A percentile compares a stretch with the other conserved stretches of the same genome.
Conservation (phyloP, 1,139 yeast species). For the Entelexis paramagnoliae region DNA sequence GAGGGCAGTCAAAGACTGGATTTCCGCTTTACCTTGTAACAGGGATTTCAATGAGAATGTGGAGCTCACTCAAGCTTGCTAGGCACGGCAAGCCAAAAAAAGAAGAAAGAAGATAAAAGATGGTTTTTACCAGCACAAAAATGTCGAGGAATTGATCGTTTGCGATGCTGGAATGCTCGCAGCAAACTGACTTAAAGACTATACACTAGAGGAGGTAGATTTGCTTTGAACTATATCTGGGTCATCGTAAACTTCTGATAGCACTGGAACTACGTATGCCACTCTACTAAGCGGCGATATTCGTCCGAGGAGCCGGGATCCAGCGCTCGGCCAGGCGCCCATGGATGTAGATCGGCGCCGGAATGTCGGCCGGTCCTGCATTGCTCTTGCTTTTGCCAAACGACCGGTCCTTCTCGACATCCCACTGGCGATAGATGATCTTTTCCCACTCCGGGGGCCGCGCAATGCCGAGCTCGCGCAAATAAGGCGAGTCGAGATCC, state of each 20-base stretch:
- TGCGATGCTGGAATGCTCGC: too few relatives aligned
- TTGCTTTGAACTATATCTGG: too few relatives aligned
- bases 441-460: conserved; percentile 37
- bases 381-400: conserved; percentile 33
- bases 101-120: too few relatives aligned
- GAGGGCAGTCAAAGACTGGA: conserved; percentile 49
- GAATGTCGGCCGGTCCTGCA: conserved; percentile 34
- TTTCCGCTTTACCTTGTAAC: conserved; percentile 32
- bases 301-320: conserved; percentile 21
- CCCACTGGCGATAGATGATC: conserved; percentile 35
- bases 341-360: conserved; percentile 33
- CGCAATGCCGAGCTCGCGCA: conserved; percentile 31
- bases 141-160: too few relatives aligned
- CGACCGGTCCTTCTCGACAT: conserved; percentile 36
- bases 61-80: too few relatives aligned
- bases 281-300: background rate
- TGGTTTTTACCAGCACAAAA: too few relatives aligned
- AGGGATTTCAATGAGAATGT: too few relatives aligned
- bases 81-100: too few relatives aligned
- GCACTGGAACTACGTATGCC: too few relatives aligned
- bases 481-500: conserved; percentile 34
- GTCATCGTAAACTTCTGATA: too few relatives aligned
- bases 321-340: conserved; percentile 40
- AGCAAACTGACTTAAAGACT: too few relatives aligned
- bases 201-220: too few relatives aligned